Evolutionary conservation across 2,329 filamentous ascomycete genomes (phyloP).

Genomic region (Fusarium pseudocircinatum): DNA sequence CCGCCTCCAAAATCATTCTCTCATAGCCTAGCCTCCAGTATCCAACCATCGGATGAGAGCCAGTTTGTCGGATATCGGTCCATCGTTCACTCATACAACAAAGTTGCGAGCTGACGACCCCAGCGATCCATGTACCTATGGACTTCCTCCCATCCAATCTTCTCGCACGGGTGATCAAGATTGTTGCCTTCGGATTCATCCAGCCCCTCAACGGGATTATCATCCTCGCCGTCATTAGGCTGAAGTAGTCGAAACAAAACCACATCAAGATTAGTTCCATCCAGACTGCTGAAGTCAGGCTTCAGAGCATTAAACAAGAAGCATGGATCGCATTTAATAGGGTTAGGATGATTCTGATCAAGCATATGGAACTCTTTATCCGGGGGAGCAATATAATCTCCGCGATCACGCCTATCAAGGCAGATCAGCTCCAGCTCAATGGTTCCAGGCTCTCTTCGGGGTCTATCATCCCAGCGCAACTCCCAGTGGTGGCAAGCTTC

Average conservation of each 20-base stretch:
- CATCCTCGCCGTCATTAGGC: neutral
- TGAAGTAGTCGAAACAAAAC: neutral
- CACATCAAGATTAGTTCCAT: neutral
- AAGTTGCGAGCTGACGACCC: neutral
- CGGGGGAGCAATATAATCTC: too few relatives aligned
- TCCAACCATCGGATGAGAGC: neutral
- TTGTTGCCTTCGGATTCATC: neutral
- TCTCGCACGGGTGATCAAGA: neutral
- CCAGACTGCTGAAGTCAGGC: neutral
- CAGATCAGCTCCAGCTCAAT: too few relatives aligned
- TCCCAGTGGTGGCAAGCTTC: neutral
- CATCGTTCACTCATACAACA: neutral
- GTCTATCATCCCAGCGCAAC: neutral
- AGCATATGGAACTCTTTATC: too few relatives aligned
- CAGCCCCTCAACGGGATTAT: neutral
- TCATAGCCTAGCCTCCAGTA: neutral
- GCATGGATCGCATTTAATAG: neutral
- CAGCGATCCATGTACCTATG: neutral
- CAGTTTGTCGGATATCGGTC: neutral
- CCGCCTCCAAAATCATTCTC: rapidly evolving
- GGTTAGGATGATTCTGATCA: neutral
- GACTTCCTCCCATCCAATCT: neutral
- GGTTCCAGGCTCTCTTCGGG: too few relatives aligned
- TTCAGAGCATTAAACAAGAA: neutral
- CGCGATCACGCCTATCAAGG: neutral